Conservation (phyloP, 179 eudicot species). For the Nepenthes alata region DNA sequence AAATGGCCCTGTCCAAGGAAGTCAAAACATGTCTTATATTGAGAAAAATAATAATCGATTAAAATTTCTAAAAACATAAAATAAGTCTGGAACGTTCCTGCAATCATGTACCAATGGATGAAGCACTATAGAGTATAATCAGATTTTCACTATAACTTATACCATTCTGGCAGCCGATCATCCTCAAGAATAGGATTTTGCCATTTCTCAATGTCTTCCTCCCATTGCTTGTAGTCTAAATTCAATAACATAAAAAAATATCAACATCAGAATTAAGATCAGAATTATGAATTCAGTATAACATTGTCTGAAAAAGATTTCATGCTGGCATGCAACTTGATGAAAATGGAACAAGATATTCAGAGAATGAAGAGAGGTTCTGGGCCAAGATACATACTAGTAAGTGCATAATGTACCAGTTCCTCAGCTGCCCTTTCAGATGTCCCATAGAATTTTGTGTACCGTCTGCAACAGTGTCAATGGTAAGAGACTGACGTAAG, state of each 20-base stretch:
- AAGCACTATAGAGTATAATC: no score
- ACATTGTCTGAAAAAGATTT: no score
- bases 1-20: no score
- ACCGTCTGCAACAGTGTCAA: conserved; percentile 44
- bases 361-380: background rate
- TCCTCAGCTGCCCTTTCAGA: conserved; percentile 68
- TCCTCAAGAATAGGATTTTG: conserved; percentile 82
- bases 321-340: background rate
- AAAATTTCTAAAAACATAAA: no score
- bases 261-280: background rate
- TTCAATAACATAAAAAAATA: conserved; percentile 10
- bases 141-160: no score
- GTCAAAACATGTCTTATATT: no score
- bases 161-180: conserved; percentile 89
- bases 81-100: no score
- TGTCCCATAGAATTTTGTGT: conserved; percentile 81
- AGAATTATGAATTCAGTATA: conserved; percentile 1
- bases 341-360: no score
- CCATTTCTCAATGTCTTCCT: conserved; percentile 97
- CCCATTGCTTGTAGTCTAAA: conserved; percentile 89
- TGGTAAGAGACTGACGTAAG: background rate
- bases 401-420: conserved; percentile 76
- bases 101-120: no score
- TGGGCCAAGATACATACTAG: conserved; percentile 38
- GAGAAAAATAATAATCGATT: no score